Percentiles rank a stretch among this genome's conserved stretches.
Evolutionary conservation across 345 rosid genomes (phyloP).

Genomic region (Populus pruinosa): DNA sequence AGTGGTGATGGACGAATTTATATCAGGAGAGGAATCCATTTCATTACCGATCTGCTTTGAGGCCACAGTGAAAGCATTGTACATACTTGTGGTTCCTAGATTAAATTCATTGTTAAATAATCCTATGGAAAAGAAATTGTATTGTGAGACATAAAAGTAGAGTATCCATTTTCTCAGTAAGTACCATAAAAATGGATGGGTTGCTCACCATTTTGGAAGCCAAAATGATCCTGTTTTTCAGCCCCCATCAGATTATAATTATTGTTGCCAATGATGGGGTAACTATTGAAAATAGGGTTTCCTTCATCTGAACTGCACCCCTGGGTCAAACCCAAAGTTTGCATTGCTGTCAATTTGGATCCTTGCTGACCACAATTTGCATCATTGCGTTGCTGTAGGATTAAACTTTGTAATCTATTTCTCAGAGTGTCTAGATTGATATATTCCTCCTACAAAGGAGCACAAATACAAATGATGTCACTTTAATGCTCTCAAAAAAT

Average conservation of each 20-base stretch:
- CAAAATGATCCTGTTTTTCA: conserved; percentile 5
- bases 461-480: no score
- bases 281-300: not conserved
- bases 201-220: conserved; percentile 6
- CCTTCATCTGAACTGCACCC: not conserved
- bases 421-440: conserved; percentile 21
- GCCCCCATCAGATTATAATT: not conserved
- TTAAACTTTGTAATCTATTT: conserved; percentile 13
- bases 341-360: conserved; percentile 3
- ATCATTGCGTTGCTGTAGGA: conserved; percentile 6
- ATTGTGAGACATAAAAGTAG: not conserved
- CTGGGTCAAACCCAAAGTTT: not conserved
- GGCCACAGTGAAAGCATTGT: not conserved
- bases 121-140: not conserved
- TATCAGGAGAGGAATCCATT: conserved; percentile 17
- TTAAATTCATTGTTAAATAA: not conserved
- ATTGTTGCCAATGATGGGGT: not conserved
- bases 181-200: not conserved
- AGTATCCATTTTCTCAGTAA: not conserved
- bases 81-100: conserved; percentile 5
- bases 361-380: not conserved
- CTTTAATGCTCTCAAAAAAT: conserved; percentile 2
- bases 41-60: conserved; percentile 12
- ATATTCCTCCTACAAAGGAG: conserved; percentile 21
- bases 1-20: conserved; percentile 13